Percentiles rank a stretch among this genome's conserved stretches.
Conservation (phyloP, 257 asterid species). For the Apocynum venetum region DNA sequence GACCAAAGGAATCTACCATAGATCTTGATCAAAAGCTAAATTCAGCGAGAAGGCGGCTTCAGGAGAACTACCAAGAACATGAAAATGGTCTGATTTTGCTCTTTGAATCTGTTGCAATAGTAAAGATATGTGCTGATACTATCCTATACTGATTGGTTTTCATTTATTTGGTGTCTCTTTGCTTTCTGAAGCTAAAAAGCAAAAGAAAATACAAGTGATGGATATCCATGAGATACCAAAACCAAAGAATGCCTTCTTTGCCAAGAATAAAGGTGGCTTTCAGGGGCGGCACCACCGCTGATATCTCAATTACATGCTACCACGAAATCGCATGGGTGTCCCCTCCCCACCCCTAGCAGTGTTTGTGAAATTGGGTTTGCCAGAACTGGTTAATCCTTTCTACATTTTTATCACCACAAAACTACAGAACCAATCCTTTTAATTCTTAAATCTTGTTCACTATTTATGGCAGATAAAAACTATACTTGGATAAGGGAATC, state of each 20-base stretch:
- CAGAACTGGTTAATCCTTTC: constrained; percentile 11
- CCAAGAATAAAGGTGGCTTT: constrained; percentile 81
- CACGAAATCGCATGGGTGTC: background rate
- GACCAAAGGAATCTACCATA: constrained; percentile 48
- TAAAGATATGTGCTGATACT: background rate
- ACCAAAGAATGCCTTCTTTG: constrained; percentile 73
- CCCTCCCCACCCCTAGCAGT: background rate
- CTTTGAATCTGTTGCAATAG: constrained; percentile 18
- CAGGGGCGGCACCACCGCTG: constrained; percentile 89
- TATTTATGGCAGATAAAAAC: background rate
- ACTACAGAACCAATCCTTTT: constrained; percentile 1
- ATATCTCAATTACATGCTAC: constrained; percentile 17
- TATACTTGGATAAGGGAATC: background rate
- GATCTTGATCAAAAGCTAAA: constrained; percentile 68
- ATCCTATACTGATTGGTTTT: constrained; percentile 22
- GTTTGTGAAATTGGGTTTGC: constrained; percentile 16
- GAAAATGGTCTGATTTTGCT: constrained; percentile 66
- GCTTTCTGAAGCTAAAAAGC: constrained; percentile 82
- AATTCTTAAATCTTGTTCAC: constrained; percentile 1
- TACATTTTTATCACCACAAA: background rate
- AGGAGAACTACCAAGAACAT: constrained; percentile 98
- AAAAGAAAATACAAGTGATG: constrained; percentile 93
- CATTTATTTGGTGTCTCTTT: constrained; percentile 25
- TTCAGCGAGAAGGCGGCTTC: constrained; percentile 88
- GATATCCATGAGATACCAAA: constrained; percentile 92